Conservation (phyloP, 306 rosid species). For the Malus orientalis region DNA sequence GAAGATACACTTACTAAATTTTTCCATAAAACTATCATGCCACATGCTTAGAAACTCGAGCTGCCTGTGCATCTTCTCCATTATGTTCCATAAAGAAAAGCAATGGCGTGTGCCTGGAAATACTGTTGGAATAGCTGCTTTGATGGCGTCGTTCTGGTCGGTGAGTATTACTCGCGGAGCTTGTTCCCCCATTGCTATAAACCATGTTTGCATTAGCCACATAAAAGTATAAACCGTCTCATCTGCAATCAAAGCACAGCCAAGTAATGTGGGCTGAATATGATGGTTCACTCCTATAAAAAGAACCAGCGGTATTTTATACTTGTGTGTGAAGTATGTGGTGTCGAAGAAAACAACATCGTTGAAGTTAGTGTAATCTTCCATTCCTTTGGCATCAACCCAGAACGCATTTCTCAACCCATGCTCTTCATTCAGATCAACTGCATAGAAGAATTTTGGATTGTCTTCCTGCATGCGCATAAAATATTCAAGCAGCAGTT, state of each 20-base stretch:
- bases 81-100: conserved; percentile 18
- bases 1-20: conserved; percentile 14
- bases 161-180: conserved; percentile 26
- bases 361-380: conserved; percentile 17
- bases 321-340: conserved; percentile 21
- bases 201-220: conserved; percentile 27
- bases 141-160: conserved; percentile 17
- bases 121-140: conserved; percentile 9
- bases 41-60: conserved; percentile 19
- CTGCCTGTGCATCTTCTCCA: conserved; percentile 19
- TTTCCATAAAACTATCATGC: conserved; percentile 15
- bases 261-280: conserved; percentile 20
- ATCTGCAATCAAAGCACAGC: conserved; percentile 23
- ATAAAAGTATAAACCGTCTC: conserved; percentile 16
- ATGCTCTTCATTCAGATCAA: conserved; percentile 26
- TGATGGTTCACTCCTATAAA: conserved; percentile 27
- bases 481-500: conserved; percentile 14
- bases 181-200: conserved; percentile 26
- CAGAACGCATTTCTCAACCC: conserved; percentile 21
- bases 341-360: conserved; percentile 22
- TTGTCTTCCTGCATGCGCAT: conserved; percentile 20
- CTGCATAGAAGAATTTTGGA: conserved; percentile 24
- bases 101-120: conserved; percentile 23
- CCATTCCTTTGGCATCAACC: conserved; percentile 25
- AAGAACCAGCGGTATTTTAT: conserved; percentile 17